Conservation (phyloP, 768 basidiomycete species). For the Saitozyma podzolica region DNA sequence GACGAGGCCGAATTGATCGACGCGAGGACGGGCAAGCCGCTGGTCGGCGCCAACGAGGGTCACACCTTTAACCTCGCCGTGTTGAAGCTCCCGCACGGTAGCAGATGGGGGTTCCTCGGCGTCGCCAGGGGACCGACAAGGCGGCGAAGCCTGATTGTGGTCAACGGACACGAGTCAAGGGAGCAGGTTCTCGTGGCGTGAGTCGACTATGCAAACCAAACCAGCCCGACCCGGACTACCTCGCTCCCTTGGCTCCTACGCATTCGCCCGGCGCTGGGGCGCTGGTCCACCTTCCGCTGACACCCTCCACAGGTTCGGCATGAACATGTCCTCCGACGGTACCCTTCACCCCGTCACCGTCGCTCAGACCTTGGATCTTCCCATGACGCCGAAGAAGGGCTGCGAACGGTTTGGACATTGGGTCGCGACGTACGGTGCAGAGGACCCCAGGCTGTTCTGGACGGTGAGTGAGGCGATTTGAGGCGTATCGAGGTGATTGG, state of each 20-base stretch:
- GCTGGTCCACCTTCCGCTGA: no score
- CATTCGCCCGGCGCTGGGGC: no score
- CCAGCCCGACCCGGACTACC: no score
- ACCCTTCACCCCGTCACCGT: constrained; percentile 8
- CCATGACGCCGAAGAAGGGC: constrained; percentile 15
- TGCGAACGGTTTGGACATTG: constrained; percentile 5
- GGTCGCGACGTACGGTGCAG: constrained; percentile 16
- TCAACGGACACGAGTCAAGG: constrained; percentile 12
- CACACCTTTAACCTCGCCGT: constrained; percentile 16
- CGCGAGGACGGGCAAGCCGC: neutral
- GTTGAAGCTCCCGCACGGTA: constrained; percentile 13
- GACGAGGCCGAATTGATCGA: constrained; percentile 16
- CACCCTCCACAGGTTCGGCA: neutral
- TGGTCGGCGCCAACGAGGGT: constrained; percentile 9
- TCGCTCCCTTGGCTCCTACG: no score
- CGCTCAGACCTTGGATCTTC: constrained; percentile 16
- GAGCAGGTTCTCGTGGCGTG: constrained; percentile 21
- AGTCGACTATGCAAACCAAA: neutral
- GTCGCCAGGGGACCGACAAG: constrained; percentile 19
- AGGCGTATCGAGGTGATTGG: no score
- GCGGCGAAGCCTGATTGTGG: constrained; percentile 10
- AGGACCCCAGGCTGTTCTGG: constrained; percentile 22
- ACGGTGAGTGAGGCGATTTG: constrained; percentile 9
- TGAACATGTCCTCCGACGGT: constrained; percentile 15
- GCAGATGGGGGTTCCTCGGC: constrained; percentile 17